Evolutionary conservation across 1,284 basidiomycete species (phyloP), one percentile per base, ranked within the genome.

Genomic region (Boletus semigastroideus): DNA sequence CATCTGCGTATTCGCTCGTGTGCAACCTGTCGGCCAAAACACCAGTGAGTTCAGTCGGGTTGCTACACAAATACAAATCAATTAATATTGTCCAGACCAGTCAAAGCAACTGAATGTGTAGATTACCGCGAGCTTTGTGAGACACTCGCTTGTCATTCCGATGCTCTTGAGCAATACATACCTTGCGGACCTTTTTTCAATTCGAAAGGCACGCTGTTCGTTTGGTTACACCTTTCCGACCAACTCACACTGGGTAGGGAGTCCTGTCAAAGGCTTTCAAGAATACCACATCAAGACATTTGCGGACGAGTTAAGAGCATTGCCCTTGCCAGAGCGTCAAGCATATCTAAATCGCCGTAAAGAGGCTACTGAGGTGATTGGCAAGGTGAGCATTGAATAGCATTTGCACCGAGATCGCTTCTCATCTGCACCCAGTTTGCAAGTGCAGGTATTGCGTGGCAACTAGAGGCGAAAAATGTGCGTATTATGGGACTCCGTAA

Each of bases 1-100:
- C 67, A 69, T 40, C 46, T 66, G 48, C 64, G 66, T 22, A 51
- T 69, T 50, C 67, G 64, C 13, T 67, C 65, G 14, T 66, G 64
- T 45, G 59, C 48, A 5, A 12, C 41, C 20, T 66, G 64, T 46
- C 61, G 67, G 5, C 30, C 53, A 33, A 69, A 59, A 47, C 54
- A 66, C 47, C 57, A 54, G 64, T 69, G 48, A 59, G 65, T 9
- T 10, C n/a, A 25, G 12, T 42, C 14, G 19, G 7, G n/a, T 42
- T 12, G 14, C 40, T 19, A 20, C 19, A 20, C 39, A 20, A 20
- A 25, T 14, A 20, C 11, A 19, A 1, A 19, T 19, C 39, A 41
- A 46, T n/a, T n/a, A n/a, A 25, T 17, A 12, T 4, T 22, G 6
- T 34, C 2, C 30, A 65, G 63, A 28, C 63, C 66, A 12, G 39